These are phyloP conservation scores for Hygrophorus russula DNA, from an alignment of 768 basidiomycete species.

Conservation along the genomic window DNA sequence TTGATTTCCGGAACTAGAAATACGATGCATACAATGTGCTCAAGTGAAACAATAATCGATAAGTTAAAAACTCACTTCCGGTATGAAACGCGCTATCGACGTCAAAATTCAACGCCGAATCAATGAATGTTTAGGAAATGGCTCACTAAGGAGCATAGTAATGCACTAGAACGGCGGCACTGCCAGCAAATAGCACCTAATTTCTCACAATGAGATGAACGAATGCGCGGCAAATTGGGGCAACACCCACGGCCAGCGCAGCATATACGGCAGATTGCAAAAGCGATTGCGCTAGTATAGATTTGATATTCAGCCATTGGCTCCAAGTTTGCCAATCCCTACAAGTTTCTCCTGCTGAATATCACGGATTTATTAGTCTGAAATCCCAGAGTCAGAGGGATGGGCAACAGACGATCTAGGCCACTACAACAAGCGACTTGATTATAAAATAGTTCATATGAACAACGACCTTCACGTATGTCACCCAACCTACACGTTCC, in stretches of 20 bases:
- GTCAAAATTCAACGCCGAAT: slow-evolving; percentile 5
- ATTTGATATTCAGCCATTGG: slow-evolving; percentile 38
- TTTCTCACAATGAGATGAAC: slow-evolving; percentile 1
- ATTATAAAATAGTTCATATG: slow-evolving; percentile 62
- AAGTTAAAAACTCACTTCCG: slow-evolving; percentile 45
- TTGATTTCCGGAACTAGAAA: slow-evolving; percentile 68
- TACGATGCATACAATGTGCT: background rate
- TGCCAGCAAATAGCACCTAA: slow-evolving; percentile 51
- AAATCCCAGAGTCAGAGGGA: background rate
- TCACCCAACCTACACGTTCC: slow-evolving; percentile 45
- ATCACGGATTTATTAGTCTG: background rate
- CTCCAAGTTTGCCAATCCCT: slow-evolving; percentile 62
- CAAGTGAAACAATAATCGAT: background rate
- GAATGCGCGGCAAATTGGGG: background rate
- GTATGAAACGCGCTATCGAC: slow-evolving; percentile 58
- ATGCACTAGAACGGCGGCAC: slow-evolving; percentile 51
- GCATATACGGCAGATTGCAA: slow-evolving; percentile 59
- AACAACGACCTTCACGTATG: slow-evolving; percentile 56
- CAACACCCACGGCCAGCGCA: slow-evolving; percentile 43
- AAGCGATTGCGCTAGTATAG: slow-evolving; percentile 48
- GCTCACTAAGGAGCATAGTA: slow-evolving; percentile 64
- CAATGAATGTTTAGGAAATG: background rate
- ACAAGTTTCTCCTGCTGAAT: slow-evolving; percentile 55
- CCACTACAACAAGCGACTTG: slow-evolving; percentile 63
- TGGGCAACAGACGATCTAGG: slow-evolving; percentile 36